Percentiles rank a stretch among this genome's conserved stretches.
These are phyloP conservation scores for Aspergillus fructus DNA, from an alignment of 2,329 filamentous ascomycete genomes.

Conservation along the genomic window DNA sequence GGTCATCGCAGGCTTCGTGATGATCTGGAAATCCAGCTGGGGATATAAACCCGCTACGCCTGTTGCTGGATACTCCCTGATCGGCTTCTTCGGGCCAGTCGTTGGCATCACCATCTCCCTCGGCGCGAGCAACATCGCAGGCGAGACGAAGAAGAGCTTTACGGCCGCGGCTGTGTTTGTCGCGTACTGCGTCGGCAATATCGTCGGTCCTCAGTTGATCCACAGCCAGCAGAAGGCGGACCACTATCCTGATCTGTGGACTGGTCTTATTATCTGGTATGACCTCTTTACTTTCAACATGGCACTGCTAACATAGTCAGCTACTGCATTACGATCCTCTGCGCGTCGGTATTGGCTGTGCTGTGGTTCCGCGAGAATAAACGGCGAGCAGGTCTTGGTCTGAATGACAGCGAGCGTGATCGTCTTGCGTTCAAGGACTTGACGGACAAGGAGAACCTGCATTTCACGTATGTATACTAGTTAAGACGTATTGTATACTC, in stretches of 20 bases:
- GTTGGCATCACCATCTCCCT: slow-evolving; percentile 62
- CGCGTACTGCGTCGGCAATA: slow-evolving; percentile 74
- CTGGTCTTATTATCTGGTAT: slow-evolving; percentile 61
- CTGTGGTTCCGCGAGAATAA: slow-evolving; percentile 62
- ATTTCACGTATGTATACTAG: slow-evolving; percentile 62
- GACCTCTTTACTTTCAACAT: neutral
- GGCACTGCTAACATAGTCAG: neutral
- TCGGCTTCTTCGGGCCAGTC: slow-evolving; percentile 70
- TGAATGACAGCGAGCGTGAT: slow-evolving; percentile 62
- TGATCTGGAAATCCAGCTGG: slow-evolving; percentile 72
- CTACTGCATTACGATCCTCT: slow-evolving; percentile 66
- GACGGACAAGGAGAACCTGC: slow-evolving; percentile 67
- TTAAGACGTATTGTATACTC: no score
- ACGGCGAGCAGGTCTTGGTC: slow-evolving; percentile 46
- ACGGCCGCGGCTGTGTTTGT: slow-evolving; percentile 74
- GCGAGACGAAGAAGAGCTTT: slow-evolving; percentile 75
- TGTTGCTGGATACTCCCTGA: slow-evolving; percentile 69
- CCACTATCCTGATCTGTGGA: slow-evolving; percentile 72
- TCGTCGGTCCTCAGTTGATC: slow-evolving; percentile 71
- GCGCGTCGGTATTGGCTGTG: slow-evolving; percentile 57
- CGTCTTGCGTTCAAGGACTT: slow-evolving; percentile 66
- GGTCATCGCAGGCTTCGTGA: slow-evolving; percentile 70
- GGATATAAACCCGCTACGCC: slow-evolving; percentile 63
- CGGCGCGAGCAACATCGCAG: slow-evolving; percentile 68
- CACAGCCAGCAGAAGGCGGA: slow-evolving; percentile 62